Conservation (phyloP, 2,329 filamentous ascomycete species). For the Myriosclerotinia duriaeana region DNA sequence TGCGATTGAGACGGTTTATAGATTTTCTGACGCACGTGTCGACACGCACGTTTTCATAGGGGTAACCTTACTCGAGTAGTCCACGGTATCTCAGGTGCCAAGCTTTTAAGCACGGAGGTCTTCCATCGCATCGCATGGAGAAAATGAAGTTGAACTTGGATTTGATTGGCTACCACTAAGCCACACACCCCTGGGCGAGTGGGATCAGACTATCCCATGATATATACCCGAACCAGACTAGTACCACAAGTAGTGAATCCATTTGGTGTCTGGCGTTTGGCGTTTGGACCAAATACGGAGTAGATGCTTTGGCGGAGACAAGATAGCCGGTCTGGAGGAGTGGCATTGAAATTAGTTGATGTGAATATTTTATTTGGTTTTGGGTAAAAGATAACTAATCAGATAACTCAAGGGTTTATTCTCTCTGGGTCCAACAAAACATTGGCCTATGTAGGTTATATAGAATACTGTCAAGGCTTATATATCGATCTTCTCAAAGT, state of each 20-base stretch:
- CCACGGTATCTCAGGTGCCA: neutral
- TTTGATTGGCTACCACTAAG: too few relatives aligned
- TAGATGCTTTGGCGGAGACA: too few relatives aligned
- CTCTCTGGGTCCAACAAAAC: neutral
- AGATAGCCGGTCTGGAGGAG: neutral
- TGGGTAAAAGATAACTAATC: too few relatives aligned
- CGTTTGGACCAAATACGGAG: too few relatives aligned
- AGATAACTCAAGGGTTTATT: too few relatives aligned
- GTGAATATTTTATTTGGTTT: too few relatives aligned
- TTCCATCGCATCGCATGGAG: neutral
- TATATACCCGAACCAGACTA: too few relatives aligned
- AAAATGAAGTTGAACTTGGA: too few relatives aligned
- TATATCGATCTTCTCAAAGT: conserved; percentile 21
- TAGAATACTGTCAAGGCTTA: neutral
- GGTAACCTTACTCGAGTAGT: neutral
- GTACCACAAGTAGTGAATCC: too few relatives aligned
- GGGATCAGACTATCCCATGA: too few relatives aligned
- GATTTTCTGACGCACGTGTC: neutral
- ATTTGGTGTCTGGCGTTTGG: neutral
- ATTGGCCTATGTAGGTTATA: neutral
- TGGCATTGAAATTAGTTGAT: neutral
- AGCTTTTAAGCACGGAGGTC: neutral
- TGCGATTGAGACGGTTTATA: neutral
- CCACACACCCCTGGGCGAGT: too few relatives aligned
- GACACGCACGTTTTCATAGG: neutral